Conservation (phyloP, 1,139 yeast genomes). For the Blastobotrys buckinghamii region DNA sequence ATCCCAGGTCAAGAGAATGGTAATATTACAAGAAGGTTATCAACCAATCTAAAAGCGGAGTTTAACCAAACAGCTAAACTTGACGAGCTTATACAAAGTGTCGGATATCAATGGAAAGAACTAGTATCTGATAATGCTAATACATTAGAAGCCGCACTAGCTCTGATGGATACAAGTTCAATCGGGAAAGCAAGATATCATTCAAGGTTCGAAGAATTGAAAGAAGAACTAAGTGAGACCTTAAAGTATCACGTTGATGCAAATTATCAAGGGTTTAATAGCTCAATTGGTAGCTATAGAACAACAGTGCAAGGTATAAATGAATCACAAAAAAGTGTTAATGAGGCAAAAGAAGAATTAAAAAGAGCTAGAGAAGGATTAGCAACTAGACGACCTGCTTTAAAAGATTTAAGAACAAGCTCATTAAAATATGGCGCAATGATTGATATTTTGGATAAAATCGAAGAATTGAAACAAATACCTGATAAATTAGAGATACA, state of each 20-base stretch:
- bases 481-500: constrained; percentile 62
- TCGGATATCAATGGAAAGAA: constrained; percentile 28
- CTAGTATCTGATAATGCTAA: constrained; percentile 48
- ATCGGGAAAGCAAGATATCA: constrained; percentile 78
- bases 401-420: constrained; percentile 60
- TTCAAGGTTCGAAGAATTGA: constrained; percentile 49
- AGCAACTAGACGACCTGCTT: constrained; percentile 48
- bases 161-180: constrained; percentile 76
- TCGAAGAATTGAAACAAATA: constrained; percentile 53
- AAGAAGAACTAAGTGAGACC: constrained; percentile 50
- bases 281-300: constrained; percentile 72
- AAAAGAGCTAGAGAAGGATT: constrained; percentile 45
- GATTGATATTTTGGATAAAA: constrained; percentile 65
- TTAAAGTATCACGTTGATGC: constrained; percentile 62
- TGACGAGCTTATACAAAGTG: constrained; percentile 18
- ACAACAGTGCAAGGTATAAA: constrained; percentile 50
- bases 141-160: constrained; percentile 78
- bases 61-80: constrained; percentile 11
- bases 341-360: constrained; percentile 47
- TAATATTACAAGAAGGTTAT: constrained; percentile 16
- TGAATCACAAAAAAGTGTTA: constrained; percentile 52
- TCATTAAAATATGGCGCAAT: constrained; percentile 60
- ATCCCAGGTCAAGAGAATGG: constrained; percentile 15
- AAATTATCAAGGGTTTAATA: constrained; percentile 83
- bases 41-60: constrained; percentile 12